Evolutionary conservation across 2,329 filamentous ascomycete species (phyloP), one percentile per base, ranked within the genome.

Genomic region (Elsinoe batatas): DNA sequence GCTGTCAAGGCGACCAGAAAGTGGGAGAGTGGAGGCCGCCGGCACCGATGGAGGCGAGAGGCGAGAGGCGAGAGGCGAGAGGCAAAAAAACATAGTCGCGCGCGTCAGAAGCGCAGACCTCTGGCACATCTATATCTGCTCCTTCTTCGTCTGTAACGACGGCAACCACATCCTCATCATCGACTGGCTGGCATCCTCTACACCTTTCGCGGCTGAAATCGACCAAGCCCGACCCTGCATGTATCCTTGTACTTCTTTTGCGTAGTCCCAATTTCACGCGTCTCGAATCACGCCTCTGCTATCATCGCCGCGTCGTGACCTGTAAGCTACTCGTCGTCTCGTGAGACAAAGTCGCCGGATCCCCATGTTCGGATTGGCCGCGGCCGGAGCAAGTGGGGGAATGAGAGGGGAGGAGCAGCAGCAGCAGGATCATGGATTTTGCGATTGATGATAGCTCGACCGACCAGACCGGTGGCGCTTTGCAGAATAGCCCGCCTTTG

Each of bases 1-100:
- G 51, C 36, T 54, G 51, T 44, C 36, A 54, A 42, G 38, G 51
- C 36, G 38, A 54, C 51, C 36, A 43, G 15, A 54, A 54, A 15
- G n/a, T 18, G 37, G 37, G 47, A 26, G 10, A 51, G 26, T 7
- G 32, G 30, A n/a, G n/a, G n/a, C n/a, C n/a, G n/a, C n/a, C 44
- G 44, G 17, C 3, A 40, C n/a, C 37, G 37, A 40, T 18, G 26
- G 26, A 30, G 26, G 26, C 26, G 7, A 30, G 26, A 30, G 22
- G 22, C 22, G 22, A 38, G 36, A 38, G 36, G 36, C 15, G 3
- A 3, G 4, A 3, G 36, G 3, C 3, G 36, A 13, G 6, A 26
- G 6, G 22, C n/a, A n/a, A 26, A 26, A 13, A 5, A 36, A n/a
- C 13, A 49, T 12, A 49, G 30, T 20, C 32, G 33, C 47, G 47